These are phyloP conservation scores for Diaporthe vexans DNA, from an alignment of 2,329 filamentous ascomycete species.

Conservation along the genomic window DNA sequence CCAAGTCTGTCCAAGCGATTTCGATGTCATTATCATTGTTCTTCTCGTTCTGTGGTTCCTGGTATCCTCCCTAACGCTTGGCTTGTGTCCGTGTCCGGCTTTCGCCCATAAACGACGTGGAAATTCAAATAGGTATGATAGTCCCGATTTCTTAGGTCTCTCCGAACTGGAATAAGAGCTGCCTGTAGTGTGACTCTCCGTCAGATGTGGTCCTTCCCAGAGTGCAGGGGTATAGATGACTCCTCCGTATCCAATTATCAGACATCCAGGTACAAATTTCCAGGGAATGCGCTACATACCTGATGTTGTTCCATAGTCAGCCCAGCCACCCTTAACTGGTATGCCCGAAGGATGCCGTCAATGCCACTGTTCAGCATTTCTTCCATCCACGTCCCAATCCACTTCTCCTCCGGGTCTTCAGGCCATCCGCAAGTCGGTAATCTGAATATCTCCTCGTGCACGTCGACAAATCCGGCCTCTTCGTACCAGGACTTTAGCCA, in stretches of 20 bases:
- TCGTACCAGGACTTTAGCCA: conserved; percentile 55
- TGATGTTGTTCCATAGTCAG: conserved; percentile 35
- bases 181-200: conserved; percentile 51
- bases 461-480: conserved; percentile 68
- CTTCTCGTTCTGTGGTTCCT: neutral
- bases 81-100: conserved; percentile 51
- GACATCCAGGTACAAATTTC: neutral
- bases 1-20: neutral
- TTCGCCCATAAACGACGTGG: conserved; percentile 66
- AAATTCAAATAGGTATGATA: conserved; percentile 65
- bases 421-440: conserved; percentile 70
- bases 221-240: no score
- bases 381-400: conserved; percentile 55
- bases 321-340: conserved; percentile 35
- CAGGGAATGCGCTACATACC: conserved; percentile 32
- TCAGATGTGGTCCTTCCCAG: neutral
- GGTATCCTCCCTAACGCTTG: conserved; percentile 12
- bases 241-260: neutral
- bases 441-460: conserved; percentile 66
- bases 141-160: conserved; percentile 59
- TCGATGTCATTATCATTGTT: neutral
- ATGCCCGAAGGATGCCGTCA: conserved; percentile 28
- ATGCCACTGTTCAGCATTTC: conserved; percentile 32
- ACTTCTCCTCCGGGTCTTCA: conserved; percentile 58
- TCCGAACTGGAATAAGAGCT: conserved; percentile 63